Evolutionary conservation across 768 basidiomycete species (phyloP).

Genomic region (Naematelia encephala): DNA sequence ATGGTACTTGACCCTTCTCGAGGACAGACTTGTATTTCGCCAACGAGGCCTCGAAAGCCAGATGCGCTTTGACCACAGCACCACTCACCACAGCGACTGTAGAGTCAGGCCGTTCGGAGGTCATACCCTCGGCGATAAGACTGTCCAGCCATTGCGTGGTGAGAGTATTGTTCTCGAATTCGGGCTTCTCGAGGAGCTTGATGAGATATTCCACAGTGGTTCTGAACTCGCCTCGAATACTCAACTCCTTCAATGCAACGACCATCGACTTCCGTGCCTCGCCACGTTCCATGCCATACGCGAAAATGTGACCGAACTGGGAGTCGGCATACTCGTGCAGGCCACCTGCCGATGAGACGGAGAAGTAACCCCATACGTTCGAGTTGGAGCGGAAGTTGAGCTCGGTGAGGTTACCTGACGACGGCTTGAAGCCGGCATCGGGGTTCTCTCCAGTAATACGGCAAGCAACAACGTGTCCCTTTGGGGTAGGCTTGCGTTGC

Average conservation of each 20-base stretch:
- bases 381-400: constrained; percentile 99
- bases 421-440: constrained; percentile 99
- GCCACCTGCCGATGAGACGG: constrained; percentile 89
- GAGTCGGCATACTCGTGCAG: constrained; percentile 99
- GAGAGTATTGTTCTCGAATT: constrained; percentile 95
- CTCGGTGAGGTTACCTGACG: constrained; percentile 92
- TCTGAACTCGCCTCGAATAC: constrained; percentile 97
- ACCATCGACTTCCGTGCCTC: constrained; percentile 99
- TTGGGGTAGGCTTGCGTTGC: constrained; percentile 92
- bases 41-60: constrained; percentile 84
- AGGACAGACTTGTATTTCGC: constrained; percentile 89
- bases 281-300: constrained; percentile 91
- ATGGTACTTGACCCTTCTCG: constrained; percentile 97
- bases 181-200: constrained; percentile 90
- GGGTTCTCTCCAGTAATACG: constrained; percentile 99
- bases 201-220: constrained; percentile 99
- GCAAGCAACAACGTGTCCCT: constrained; percentile 97
- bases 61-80: constrained; percentile 89
- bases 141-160: constrained; percentile 99
- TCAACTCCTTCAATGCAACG: constrained; percentile 93
- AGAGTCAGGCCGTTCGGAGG: constrained; percentile 90
- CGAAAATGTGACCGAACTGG: constrained; percentile 98
- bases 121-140: constrained; percentile 92
- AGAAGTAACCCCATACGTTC: constrained; percentile 99
- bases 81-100: constrained; percentile 94